Evolutionary conservation across 768 basidiomycete species (phyloP).

Genomic region (Lyophyllum decastes): DNA sequence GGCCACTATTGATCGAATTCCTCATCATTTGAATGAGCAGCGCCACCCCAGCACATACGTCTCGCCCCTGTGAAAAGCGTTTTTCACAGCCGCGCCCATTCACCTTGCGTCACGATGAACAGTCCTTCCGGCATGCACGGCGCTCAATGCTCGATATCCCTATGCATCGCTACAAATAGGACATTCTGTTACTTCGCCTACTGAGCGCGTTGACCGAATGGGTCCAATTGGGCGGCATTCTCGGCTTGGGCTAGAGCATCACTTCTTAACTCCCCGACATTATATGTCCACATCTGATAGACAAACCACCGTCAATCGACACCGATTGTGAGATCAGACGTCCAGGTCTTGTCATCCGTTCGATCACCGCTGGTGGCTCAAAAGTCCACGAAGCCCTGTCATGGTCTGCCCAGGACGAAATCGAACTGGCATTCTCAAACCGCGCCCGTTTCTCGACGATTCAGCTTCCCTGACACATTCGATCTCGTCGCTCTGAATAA

Average conservation of each 20-base stretch:
- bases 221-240: not conserved
- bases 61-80: not conserved
- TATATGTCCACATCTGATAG: conserved; percentile 12
- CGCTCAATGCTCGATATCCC: not conserved
- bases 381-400: not conserved
- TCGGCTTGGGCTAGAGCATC: not conserved
- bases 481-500: conserved; percentile 15
- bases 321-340: not conserved
- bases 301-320: conserved; percentile 4
- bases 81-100: not conserved
- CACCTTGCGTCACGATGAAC: not conserved
- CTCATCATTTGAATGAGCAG: not conserved
- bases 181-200: not conserved
- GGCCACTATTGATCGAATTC: not conserved
- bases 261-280: conserved; percentile 16
- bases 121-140: conserved; percentile 3
- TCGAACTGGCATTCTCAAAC: conserved; percentile 1
- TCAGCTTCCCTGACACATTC: conserved; percentile 9
- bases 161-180: not conserved
- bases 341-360: not conserved
- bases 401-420: not conserved
- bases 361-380: not conserved
- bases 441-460: not conserved
- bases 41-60: not conserved
- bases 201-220: not conserved